Percentiles rank a stretch among this genome's conserved stretches.
Evolutionary conservation across 768 basidiomycete genomes (phyloP).

Genomic region (Butyriboletus loyo): DNA sequence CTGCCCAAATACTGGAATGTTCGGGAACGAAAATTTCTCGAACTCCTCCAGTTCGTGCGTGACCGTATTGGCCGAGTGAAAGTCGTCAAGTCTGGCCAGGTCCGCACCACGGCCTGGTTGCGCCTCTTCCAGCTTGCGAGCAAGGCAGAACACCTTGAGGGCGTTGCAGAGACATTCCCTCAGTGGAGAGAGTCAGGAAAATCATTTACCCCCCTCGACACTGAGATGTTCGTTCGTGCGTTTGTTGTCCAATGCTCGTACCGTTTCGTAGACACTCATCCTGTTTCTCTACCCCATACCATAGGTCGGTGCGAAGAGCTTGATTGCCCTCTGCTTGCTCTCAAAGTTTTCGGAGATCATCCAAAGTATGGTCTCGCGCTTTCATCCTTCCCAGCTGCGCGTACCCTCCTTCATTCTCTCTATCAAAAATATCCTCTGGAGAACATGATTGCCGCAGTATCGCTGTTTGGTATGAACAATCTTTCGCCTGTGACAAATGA

Average conservation of each 20-base stretch:
- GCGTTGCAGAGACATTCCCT: slow-evolving; percentile 46
- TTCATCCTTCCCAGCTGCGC: slow-evolving; percentile 46
- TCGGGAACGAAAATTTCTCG: slow-evolving; percentile 23
- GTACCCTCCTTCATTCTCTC: slow-evolving; percentile 55
- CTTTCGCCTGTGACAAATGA: slow-evolving; percentile 56
- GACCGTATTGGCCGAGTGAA: slow-evolving; percentile 30
- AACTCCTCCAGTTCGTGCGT: slow-evolving; percentile 25
- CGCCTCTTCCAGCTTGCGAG: slow-evolving; percentile 50
- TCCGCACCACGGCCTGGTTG: slow-evolving; percentile 48
- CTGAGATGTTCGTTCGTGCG: slow-evolving; percentile 56
- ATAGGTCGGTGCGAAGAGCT: slow-evolving; percentile 64
- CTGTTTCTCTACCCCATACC: neutral
- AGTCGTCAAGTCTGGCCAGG: slow-evolving; percentile 31
- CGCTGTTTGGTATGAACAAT: slow-evolving; percentile 53
- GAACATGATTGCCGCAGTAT: slow-evolving; percentile 46
- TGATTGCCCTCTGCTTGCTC: slow-evolving; percentile 50
- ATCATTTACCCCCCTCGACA: slow-evolving; percentile 37
- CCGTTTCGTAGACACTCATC: neutral
- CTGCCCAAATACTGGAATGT: neutral
- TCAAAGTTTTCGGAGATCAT: slow-evolving; percentile 60
- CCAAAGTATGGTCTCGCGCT: slow-evolving; percentile 58
- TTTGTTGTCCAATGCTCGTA: slow-evolving; percentile 5
- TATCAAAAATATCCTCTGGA: slow-evolving; percentile 46
- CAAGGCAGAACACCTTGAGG: slow-evolving; percentile 47
- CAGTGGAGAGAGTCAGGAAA: slow-evolving; percentile 46